Base-by-base conservation (phyloP, 129 eudicot species). In the Chrysanthemum lavandulifolium region DNA sequence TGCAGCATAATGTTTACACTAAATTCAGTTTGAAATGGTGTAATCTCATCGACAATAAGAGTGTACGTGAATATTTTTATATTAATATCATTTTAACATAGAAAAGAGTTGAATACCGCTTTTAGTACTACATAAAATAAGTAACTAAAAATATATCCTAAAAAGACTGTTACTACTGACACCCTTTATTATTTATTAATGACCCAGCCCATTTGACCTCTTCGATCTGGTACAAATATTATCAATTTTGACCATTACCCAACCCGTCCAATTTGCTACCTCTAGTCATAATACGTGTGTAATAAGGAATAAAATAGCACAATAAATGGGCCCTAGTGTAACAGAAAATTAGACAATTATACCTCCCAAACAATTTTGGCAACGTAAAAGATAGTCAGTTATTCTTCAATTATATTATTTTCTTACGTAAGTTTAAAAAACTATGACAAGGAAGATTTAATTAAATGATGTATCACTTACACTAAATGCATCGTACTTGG, bases 401-500 rank as follows among this genome's bases (percentile, higher is more conserved):
- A 48, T 8, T 11, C 19, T 13, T 13, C 47, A 49, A 50, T 21
- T 13, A 21, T 68, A 12, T 50, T 10, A 19, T 67, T 14, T 15
- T 9, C 11, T 7, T 43, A 14, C 10, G 40, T n/a, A 9, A 48
- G 4, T 48, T 67, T 13, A 15, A 18, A 18, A 8, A 1, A 27
- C n/a, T 15, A 70, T 53, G 33, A 70, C n/a, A 33, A 7, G 18
- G 7, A n/a, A 52, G 4, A 70, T 10, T 16, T 54, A 33, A 54
- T 33, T 18, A 1, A 67, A 29, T 19, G 21, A 40, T 18, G 65
- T 33, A 51, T 25, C 43, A 78, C 90, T 82, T 84, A 93, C 97
- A 78, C 83, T 72, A 78, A 85, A 87, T 51, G 96, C 85, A 67
- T 87, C 82, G 71, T 90, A 94, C 67, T 87, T 94, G 33, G 71